Evolutionary conservation across 2,329 filamentous ascomycete genomes (phyloP).

Genomic region (Hypoxylon sp.): DNA sequence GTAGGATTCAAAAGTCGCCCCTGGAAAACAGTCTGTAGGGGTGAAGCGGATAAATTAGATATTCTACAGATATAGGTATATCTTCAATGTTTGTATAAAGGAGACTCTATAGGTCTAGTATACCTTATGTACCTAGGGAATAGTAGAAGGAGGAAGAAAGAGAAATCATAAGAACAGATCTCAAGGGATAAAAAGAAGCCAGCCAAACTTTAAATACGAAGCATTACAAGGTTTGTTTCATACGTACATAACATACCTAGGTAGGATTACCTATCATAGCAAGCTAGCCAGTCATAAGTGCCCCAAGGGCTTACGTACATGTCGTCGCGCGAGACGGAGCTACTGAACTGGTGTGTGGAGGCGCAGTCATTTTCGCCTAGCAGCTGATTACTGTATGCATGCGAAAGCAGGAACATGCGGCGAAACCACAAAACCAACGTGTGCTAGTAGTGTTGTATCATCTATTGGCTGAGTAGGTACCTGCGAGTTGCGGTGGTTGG

Average conservation of each 20-base stretch:
- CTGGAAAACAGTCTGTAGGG: not conserved
- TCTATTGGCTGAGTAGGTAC: constrained; percentile 7
- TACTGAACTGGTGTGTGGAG: constrained; percentile 17
- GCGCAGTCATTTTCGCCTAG: constrained; percentile 41
- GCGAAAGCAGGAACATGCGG: constrained; percentile 20
- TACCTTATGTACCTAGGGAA: not conserved
- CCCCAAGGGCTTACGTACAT: constrained; percentile 27
- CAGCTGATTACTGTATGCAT: constrained; percentile 27
- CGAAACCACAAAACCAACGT: constrained; percentile 13
- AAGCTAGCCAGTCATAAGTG: constrained; percentile 27
- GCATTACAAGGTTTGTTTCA: constrained; percentile 9
- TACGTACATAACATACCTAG: constrained; percentile 17
- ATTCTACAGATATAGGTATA: constrained; percentile 7
- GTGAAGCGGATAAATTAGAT: not conserved
- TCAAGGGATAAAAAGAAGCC: constrained; percentile 5
- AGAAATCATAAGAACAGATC: constrained; percentile 6
- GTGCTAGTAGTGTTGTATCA: not conserved
- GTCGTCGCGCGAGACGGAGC: not conserved
- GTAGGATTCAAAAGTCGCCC: not conserved
- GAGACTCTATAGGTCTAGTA: constrained; percentile 6
- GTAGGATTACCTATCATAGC: constrained; percentile 2
- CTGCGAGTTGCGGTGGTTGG: not conserved
- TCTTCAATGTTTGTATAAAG: not conserved
- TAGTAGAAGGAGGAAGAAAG: constrained; percentile 1
- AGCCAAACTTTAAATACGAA: constrained; percentile 22